Conservation (phyloP, 495 filamentous ascomycete species). For the Xylaria intraflava region DNA sequence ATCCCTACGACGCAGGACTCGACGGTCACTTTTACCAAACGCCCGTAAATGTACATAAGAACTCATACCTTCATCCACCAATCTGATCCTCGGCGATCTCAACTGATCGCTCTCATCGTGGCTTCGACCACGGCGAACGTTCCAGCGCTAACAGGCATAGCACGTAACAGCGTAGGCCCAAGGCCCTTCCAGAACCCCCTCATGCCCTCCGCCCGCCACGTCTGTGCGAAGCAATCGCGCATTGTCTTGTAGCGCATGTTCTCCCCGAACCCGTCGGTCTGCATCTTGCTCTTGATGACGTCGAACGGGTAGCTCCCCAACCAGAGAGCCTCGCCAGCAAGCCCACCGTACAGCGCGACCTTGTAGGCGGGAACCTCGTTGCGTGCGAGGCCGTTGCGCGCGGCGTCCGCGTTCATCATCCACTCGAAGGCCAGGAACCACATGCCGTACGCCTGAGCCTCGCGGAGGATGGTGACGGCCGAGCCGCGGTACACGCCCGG, state of each 20-base stretch:
- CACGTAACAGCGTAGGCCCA: slow-evolving; percentile 85
- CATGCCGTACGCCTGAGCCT: slow-evolving; percentile 88
- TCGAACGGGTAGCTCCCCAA: slow-evolving; percentile 89
- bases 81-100: background rate
- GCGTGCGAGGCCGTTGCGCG: slow-evolving; percentile 63
- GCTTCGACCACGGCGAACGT: slow-evolving; percentile 82
- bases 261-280: slow-evolving; percentile 77
- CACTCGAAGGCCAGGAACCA: slow-evolving; percentile 97
- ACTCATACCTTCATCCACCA: background rate
- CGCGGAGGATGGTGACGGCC: slow-evolving; percentile 76
- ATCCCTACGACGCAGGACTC: background rate
- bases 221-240: slow-evolving; percentile 85
- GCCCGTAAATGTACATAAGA: slow-evolving; percentile 2
- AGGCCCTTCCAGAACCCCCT: slow-evolving; percentile 95
- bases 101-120: slow-evolving; percentile 55
- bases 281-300: slow-evolving; percentile 99
- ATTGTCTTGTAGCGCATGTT: slow-evolving; percentile 68
- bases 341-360: slow-evolving; percentile 83
- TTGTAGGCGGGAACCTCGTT: slow-evolving; percentile 75
- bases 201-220: slow-evolving; percentile 66
- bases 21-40: background rate
- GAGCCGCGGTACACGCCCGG: slow-evolving; percentile 79
- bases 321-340: slow-evolving; percentile 94
- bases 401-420: slow-evolving; percentile 84
- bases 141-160: slow-evolving; percentile 95